Evolutionary conservation across 345 rosid genomes (phyloP), one percentile per base, ranked within the genome.

Genomic region (Aegle marmelos): DNA sequence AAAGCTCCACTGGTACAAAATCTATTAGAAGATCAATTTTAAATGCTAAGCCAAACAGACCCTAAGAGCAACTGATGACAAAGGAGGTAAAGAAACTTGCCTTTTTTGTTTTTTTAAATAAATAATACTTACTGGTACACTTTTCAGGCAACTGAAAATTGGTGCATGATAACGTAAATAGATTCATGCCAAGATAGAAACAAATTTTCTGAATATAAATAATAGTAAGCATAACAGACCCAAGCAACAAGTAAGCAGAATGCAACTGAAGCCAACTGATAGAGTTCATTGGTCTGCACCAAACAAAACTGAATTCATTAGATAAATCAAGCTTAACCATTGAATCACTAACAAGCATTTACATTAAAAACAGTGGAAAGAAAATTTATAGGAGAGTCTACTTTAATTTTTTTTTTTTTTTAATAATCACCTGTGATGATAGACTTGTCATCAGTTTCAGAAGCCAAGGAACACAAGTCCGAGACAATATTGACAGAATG

Each of bases 231-330:
- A 74, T 74, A 79, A 79, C 93, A 78, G 79, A 95, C 98, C 98
- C 98, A 95, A 72, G 98, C 98, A 59, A 93, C 95, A 81, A 95
- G 93, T 71, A 95, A 90, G 88, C 98, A 95, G 90, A 95, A 95
- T 28, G 98, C 98, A 69, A 95, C 98, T 13, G 93, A 78, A 34
- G 98, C 98, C 87, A 95, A 84, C 86, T 92, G 98, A 83, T 95
- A 95, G 83, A 95, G 98, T 83, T 93, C 98, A 65, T 95, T 92
- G 73, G 98, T 95, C 98, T 95, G 76, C 65, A 72, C 24, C 24
- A 36, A 45, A 57, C 7, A 57, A 57, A 36, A 77, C 3, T 34
- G 33, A 72, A 11, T 48, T 58, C 53, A 71, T 71, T 31, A 54
- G 27, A 54, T 22, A 31, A 31, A 71, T 54, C 21, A 30, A 25